phyloP scores from a whole-genome alignment of 163 green algal genomes.

The Botryococcus braunii region DNA sequence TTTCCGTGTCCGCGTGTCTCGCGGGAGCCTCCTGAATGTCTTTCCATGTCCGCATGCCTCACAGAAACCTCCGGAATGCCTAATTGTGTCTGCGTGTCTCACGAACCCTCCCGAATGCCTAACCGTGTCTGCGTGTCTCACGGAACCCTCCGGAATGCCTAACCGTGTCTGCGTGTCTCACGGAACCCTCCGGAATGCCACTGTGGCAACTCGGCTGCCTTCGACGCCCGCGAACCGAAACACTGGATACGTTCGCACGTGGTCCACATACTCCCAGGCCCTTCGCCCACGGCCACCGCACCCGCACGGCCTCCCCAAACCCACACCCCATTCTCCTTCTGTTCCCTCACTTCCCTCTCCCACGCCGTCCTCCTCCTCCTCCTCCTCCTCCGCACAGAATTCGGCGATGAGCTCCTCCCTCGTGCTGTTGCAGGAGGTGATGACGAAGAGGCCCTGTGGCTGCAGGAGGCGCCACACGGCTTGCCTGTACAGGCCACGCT shows the following conservation, averaged over 20 bases:
- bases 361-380: not conserved
- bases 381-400: not conserved
- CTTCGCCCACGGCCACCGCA: too few species aligned
- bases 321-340: not conserved
- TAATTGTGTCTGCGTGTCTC: too few species aligned
- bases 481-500: conserved; percentile 16
- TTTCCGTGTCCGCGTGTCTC: too few species aligned
- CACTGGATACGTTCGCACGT: conserved; percentile 34
- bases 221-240: conserved; percentile 37
- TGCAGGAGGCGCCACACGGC: conserved; percentile 22
- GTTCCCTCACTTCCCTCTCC: not conserved
- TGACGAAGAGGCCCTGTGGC: conserved; percentile 29
- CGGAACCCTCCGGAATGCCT: too few species aligned
- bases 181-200: conserved; percentile 38
- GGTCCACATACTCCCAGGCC: conserved; percentile 34
- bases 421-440: conserved; percentile 52
- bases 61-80: too few species aligned
- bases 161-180: too few species aligned
- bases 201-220: conserved; percentile 33
- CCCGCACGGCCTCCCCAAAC: not conserved
- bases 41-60: too few species aligned
- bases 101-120: too few species aligned
- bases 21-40: too few species aligned
- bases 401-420: conserved; percentile 24
- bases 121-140: too few species aligned